Conservation (phyloP, 1,139 yeast species). For the Geotrichum australiense region DNA sequence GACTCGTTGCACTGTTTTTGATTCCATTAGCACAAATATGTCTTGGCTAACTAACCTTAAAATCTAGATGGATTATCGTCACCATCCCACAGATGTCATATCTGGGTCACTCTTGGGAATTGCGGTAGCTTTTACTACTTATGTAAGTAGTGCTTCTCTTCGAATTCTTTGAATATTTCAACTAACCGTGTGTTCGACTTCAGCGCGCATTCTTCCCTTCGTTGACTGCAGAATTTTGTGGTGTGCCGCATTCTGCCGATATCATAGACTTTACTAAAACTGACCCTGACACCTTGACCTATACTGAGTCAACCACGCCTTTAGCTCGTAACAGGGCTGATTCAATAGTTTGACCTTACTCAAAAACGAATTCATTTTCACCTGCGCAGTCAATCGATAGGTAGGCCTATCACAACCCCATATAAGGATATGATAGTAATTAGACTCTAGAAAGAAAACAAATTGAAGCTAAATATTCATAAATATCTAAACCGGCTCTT, state of each 20-base stretch:
- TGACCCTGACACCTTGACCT: no score
- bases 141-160: conserved; percentile 23
- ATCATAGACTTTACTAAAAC: no score
- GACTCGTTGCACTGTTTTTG: conserved; percentile 30
- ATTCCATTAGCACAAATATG: conserved; percentile 29
- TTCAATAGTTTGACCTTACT: no score
- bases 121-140: conserved; percentile 43
- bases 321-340: no score
- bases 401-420: no score
- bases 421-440: no score
- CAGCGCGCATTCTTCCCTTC: conserved; percentile 17
- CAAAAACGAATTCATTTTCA: no score
- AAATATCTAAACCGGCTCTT: no score
- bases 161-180: background rate
- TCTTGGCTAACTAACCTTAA: background rate
- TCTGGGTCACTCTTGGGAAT: conserved; percentile 52
- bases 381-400: no score
- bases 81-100: conserved; percentile 62
- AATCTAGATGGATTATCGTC: conserved; percentile 61
- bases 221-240: conserved; percentile 8
- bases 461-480: no score
- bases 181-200: background rate
- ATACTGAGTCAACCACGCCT: no score
- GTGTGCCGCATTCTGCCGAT: conserved; percentile 12
- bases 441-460: no score